Base-by-base conservation (phyloP, 1,284 basidiomycete species). In the Cutaneotrichosporon sp. region DNA sequence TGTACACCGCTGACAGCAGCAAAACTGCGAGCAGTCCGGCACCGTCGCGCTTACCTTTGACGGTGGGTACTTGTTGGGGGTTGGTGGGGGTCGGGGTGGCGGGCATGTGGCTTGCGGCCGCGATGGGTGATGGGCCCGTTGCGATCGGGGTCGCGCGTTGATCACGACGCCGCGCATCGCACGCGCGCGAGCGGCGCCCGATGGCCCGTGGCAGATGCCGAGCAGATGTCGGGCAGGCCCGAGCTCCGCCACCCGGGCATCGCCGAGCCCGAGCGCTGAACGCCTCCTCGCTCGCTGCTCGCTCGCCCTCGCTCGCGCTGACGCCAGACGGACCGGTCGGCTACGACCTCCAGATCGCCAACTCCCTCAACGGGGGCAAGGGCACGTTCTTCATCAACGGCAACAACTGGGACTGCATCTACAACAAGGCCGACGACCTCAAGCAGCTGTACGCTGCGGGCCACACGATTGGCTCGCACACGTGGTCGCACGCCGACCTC, bases 341-440 rank as follows among this genome's bases (percentile, higher is more conserved):
- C 71, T 83, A 69, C 52, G 82, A 81, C 52, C 8, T 73, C 16
- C 79, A 84, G 56, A 76, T 85, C 52, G 78, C 76, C 57, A 77
- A 81, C 24, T 68, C 74, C 8, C 70, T 86, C 34, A 72, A 75
- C n/a, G 79, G 78, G 14, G 81, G 76, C 18, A 82, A 81, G 54
- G 84, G 81, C 5, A 86, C 85, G 2, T 87, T 86, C 74, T 87
- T 86, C 83, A 69, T 86, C 75, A 85, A 73, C 69, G 63, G 55
- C 16, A 66, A 69, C 67, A 72, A 75, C 66, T 70, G 79, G 54
- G 82, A 68, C n/a, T 86, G 85, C 72, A 86, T 87, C 67, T 86
- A 86, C 74, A 49, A 65, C 60, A 56, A 57, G 53, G 60, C 49
- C 52, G 58, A 67, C 52, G 45, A 54, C 29, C 38, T 67, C 43